Evolutionary conservation across 2,329 filamentous ascomycete species (phyloP).

Genomic region (Lecanoromycetidae sp.): DNA sequence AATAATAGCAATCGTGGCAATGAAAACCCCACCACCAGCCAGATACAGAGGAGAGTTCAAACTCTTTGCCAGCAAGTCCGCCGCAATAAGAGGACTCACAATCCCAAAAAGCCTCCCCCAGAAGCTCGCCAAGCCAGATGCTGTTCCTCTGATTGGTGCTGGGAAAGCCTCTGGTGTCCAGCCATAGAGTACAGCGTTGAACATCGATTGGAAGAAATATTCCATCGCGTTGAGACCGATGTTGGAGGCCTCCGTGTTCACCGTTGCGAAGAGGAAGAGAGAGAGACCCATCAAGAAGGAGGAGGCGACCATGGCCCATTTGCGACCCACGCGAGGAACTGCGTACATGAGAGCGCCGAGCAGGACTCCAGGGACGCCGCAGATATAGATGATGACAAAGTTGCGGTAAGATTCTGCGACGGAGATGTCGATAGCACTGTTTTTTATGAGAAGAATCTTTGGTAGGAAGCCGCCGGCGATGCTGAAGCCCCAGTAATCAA

Average conservation of each 20-base stretch:
- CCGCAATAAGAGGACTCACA: slow-evolving; percentile 44
- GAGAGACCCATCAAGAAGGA: slow-evolving; percentile 33
- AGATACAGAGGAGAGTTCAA: slow-evolving; percentile 44
- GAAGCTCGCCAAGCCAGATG: slow-evolving; percentile 46
- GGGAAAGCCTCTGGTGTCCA: slow-evolving; percentile 43
- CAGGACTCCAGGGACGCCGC: slow-evolving; percentile 26
- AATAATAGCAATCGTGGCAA: slow-evolving; percentile 19
- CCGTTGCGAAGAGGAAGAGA: slow-evolving; percentile 32
- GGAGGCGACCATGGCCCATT: slow-evolving; percentile 32
- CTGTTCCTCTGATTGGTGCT: slow-evolving; percentile 39
- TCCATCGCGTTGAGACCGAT: slow-evolving; percentile 41
- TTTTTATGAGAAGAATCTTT: slow-evolving; percentile 24
- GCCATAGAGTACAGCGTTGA: slow-evolving; percentile 41
- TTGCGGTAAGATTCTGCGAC: slow-evolving; percentile 24
- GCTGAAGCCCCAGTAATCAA: slow-evolving; percentile 40
- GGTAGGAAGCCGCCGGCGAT: slow-evolving; percentile 35
- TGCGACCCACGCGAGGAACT: slow-evolving; percentile 35
- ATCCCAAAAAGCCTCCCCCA: slow-evolving; percentile 49
- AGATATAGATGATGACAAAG: slow-evolving; percentile 28
- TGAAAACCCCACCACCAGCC: slow-evolving; percentile 31
- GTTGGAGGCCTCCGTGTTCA: slow-evolving; percentile 36
- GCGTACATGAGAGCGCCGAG: slow-evolving; percentile 34
- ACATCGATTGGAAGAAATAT: slow-evolving; percentile 43
- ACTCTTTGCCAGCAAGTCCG: slow-evolving; percentile 30
- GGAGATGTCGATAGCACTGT: slow-evolving; percentile 20